Evolutionary conservation across 192 early-diverging fungal species (phyloP).

Genomic region (Coemansia sp.): DNA sequence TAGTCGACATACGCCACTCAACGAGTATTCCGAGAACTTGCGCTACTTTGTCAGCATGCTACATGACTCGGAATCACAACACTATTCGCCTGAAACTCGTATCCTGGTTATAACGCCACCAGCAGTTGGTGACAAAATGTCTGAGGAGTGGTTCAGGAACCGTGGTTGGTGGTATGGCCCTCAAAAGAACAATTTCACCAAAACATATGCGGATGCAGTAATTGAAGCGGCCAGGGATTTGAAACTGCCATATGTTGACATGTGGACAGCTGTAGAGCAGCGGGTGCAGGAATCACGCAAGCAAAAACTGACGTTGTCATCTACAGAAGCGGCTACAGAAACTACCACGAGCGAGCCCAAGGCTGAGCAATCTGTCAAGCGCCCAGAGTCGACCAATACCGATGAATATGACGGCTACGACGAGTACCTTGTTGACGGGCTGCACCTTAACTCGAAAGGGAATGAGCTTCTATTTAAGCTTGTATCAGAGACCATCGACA

Average conservation of each 20-base stretch:
- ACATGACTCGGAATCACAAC: slow-evolving; percentile 52
- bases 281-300: neutral
- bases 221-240: slow-evolving; percentile 44
- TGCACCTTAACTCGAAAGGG: slow-evolving; percentile 59
- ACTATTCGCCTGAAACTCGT: slow-evolving; percentile 61
- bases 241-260: slow-evolving; percentile 24
- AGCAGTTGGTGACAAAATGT: slow-evolving; percentile 59
- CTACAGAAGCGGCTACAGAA: neutral
- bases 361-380: neutral
- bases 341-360: neutral
- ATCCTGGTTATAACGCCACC: slow-evolving; percentile 76
- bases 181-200: slow-evolving; percentile 42
- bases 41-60: slow-evolving; percentile 60
- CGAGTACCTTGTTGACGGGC: slow-evolving; percentile 56
- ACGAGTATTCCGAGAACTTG: slow-evolving; percentile 62
- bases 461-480: slow-evolving; percentile 48
- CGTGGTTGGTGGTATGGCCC: neutral
- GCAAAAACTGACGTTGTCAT: neutral
- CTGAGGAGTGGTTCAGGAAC: neutral
- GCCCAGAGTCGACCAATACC: neutral
- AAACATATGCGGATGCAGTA: slow-evolving; percentile 57
- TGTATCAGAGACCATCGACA: slow-evolving; percentile 5
- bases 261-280: slow-evolving; percentile 42
- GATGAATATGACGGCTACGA: slow-evolving; percentile 42
- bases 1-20: slow-evolving; percentile 63